Evolutionary conservation across 192 early-diverging fungal species (phyloP).

Genomic region (Coemansia sp.): DNA sequence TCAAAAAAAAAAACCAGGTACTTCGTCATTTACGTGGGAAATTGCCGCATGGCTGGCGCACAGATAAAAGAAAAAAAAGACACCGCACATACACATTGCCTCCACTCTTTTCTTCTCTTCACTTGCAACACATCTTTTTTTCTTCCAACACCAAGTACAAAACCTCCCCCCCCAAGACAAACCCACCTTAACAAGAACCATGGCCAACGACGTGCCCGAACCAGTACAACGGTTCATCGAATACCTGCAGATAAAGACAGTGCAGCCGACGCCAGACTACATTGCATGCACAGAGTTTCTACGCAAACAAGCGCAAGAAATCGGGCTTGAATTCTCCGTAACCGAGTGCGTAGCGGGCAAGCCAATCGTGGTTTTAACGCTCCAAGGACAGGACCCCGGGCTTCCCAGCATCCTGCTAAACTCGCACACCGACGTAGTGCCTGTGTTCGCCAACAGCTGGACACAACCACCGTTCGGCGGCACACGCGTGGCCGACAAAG

Average conservation of each 20-base stretch:
- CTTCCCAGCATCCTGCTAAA: constrained; percentile 72
- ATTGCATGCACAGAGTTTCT: constrained; percentile 63
- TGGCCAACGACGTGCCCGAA: constrained; percentile 5
- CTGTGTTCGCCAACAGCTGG: constrained; percentile 80
- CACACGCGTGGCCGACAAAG: constrained; percentile 57
- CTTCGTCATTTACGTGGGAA: background rate
- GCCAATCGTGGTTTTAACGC: constrained; percentile 73
- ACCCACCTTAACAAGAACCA: too few relatives aligned
- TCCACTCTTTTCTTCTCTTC: too few relatives aligned
- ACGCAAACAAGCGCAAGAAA: constrained; percentile 64
- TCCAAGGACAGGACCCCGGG: constrained; percentile 59
- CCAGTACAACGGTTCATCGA: constrained; percentile 65
- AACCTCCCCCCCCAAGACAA: too few relatives aligned
- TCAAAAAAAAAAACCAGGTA: background rate
- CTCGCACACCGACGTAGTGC: constrained; percentile 89
- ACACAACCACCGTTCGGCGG: constrained; percentile 76
- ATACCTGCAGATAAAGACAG: constrained; percentile 82
- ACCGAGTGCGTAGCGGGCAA: constrained; percentile 63
- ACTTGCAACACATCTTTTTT: too few relatives aligned
- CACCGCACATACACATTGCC: too few relatives aligned
- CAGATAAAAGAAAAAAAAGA: too few relatives aligned
- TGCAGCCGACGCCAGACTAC: constrained; percentile 86
- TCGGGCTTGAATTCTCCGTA: constrained; percentile 60
- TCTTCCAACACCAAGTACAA: background rate
- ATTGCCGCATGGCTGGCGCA: background rate